A percentile compares a stretch with the other conserved stretches of the same genome.
Conservation (phyloP, 805 yeast species). For the Pichia occidentalis region DNA sequence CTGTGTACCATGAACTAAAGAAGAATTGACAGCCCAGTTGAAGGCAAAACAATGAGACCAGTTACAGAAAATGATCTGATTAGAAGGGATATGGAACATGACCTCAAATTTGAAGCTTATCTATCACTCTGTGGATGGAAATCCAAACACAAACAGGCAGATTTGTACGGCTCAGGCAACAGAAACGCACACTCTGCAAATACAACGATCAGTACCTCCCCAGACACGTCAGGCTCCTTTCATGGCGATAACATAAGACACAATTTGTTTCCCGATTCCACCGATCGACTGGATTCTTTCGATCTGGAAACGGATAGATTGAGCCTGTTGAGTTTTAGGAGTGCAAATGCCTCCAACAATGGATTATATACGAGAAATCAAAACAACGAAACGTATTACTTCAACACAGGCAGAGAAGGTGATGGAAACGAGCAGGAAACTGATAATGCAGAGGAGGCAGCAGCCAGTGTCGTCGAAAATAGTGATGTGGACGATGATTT, state of each 20-base stretch:
- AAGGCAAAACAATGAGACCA: too few species aligned
- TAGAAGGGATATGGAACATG: conserved; percentile 3
- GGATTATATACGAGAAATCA: too few species aligned
- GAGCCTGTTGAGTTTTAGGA: conserved; percentile 1
- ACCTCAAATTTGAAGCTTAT: conserved; percentile 1
- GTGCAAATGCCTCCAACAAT: neutral
- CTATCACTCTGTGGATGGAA: conserved; percentile 1
- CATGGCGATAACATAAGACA: conserved; percentile 2
- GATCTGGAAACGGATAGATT: conserved; percentile 6
- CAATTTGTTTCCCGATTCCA: conserved; percentile 5
- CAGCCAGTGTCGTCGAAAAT: conserved; percentile 1
- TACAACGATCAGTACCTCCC: neutral
- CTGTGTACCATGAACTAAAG: too few species aligned
- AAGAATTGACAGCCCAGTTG: too few species aligned
- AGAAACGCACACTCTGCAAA: too few species aligned
- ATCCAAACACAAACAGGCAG: neutral
- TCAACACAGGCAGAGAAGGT: too few species aligned
- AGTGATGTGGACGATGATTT: too few species aligned
- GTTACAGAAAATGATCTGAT: too few species aligned
- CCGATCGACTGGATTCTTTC: conserved; percentile 1
- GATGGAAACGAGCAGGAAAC: too few species aligned
- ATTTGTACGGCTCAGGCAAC: too few species aligned
- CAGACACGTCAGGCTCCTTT: conserved; percentile 1
- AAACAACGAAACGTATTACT: too few species aligned
- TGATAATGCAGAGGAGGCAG: conserved; percentile 1